Percentiles rank a stretch among this genome's conserved stretches.
Evolutionary conservation across 2,329 filamentous ascomycete genomes (phyloP).

Genomic region (Cercospora sp.): DNA sequence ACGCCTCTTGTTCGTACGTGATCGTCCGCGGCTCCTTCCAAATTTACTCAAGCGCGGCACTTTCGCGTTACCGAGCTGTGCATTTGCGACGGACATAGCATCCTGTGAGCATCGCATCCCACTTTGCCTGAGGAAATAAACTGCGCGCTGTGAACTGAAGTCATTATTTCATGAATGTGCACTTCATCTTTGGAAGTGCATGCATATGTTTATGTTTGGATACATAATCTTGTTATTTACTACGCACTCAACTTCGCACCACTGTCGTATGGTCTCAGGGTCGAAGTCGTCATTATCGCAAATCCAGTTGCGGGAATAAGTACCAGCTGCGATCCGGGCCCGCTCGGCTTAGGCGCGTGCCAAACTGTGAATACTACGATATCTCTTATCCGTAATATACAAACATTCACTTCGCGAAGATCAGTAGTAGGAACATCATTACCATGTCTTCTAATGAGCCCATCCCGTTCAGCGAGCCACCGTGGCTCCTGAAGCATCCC

Average conservation of each 20-base stretch:
- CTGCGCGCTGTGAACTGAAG: not conserved
- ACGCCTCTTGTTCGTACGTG: not conserved
- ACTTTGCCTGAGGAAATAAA: not conserved
- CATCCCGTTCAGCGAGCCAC: constrained; percentile 61
- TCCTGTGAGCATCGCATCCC: not conserved
- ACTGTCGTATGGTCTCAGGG: not conserved
- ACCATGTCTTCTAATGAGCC: not conserved
- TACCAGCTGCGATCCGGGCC: not conserved
- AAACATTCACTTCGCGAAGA: not conserved
- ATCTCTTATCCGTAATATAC: not conserved
- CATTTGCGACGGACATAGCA: not conserved
- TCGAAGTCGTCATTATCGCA: not conserved
- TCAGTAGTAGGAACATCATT: not conserved
- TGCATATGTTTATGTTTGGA: not conserved
- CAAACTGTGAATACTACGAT: not conserved
- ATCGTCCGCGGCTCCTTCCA: not conserved
- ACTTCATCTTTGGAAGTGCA: not conserved
- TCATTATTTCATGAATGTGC: not conserved
- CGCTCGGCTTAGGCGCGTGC: not conserved
- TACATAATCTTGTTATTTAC: not conserved
- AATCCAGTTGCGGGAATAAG: not conserved
- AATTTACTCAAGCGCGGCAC: not conserved
- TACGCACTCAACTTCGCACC: not conserved
- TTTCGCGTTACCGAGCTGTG: not conserved
- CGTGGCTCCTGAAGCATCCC: constrained; percentile 77